Evolutionary conservation across 1,284 basidiomycete species (phyloP).

Genomic region (Amylostereum chailletii): DNA sequence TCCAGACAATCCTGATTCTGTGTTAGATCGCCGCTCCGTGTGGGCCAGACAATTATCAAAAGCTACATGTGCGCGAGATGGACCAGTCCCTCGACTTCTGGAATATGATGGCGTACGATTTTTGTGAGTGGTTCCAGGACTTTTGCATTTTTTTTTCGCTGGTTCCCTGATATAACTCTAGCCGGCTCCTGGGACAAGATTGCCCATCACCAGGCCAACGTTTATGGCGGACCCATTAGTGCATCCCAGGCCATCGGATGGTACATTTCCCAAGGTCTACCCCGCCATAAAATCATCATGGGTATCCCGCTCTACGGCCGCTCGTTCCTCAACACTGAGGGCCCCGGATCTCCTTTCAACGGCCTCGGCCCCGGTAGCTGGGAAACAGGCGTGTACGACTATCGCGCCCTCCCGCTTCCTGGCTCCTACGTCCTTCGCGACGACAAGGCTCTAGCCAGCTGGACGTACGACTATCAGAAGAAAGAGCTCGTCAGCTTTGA

Average conservation of each 20-base stretch:
- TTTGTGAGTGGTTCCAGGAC: slow-evolving; percentile 36
- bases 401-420: slow-evolving; percentile 68
- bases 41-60: slow-evolving; percentile 80
- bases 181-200: slow-evolving; percentile 78
- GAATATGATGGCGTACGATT: slow-evolving; percentile 95
- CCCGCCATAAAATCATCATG: slow-evolving; percentile 75
- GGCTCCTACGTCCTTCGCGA: slow-evolving; percentile 55
- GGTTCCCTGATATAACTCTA: slow-evolving; percentile 20
- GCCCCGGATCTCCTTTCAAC: slow-evolving; percentile 71
- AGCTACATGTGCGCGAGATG: slow-evolving; percentile 78
- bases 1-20: slow-evolving; percentile 1
- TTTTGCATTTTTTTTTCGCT: not conserved
- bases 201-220: slow-evolving; percentile 84
- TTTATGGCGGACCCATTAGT: slow-evolving; percentile 63
- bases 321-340: slow-evolving; percentile 81
- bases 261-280: slow-evolving; percentile 69
- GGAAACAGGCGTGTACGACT: slow-evolving; percentile 79
- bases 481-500: slow-evolving; percentile 80
- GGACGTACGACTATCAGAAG: slow-evolving; percentile 61
- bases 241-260: slow-evolving; percentile 64
- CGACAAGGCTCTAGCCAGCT: slow-evolving; percentile 54
- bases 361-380: slow-evolving; percentile 70
- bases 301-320: slow-evolving; percentile 91
- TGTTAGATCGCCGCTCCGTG: slow-evolving; percentile 84
- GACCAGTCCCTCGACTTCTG: slow-evolving; percentile 85